Base-by-base conservation (phyloP, 1,284 basidiomycete species). In the Papiliotrema fonsecae region DNA sequence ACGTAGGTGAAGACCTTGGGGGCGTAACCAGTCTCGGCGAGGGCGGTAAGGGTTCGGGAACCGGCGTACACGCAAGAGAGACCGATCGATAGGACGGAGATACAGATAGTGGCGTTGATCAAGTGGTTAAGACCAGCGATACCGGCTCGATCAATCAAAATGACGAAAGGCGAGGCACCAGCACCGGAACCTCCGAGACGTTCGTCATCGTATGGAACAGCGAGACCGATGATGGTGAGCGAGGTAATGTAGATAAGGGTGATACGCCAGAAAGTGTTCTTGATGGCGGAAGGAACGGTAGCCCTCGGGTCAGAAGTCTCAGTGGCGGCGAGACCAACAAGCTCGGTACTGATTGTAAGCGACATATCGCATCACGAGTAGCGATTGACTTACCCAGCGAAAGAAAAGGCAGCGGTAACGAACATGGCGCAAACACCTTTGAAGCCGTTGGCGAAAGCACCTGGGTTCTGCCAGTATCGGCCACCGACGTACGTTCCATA, bases 271-370 rank as follows among this genome's bases (percentile, higher is more conserved):
- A 65, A 62, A n/a, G 65, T 65, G 45, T 59, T 59, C 67, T 78
- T 77, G 65, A 76, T 73, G 36, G 78, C 78, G 40, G 67, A 68
- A 7, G 77, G 77, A 42, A 79, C 66, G 37, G 72, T 69, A 58
- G 73, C 75, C 47, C 76, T 64, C 7, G 77, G 76, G 63, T 77
- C 74, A 49, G 67, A 66, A 3, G 77, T 77, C 61, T 89, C 87
- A 30, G 83, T 85, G 31, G 87, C 87, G 48, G 88, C 79, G 71
- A 91, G 83, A 31, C 87, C 88, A 36, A 92, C 86, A 55, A 92
- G 86, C 70, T 93, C 90, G 9, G 88, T 89, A 42, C 82, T 56
- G 46, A 48, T 41, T 51, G 45, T 37, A 24, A 19, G 19, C 28
- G 34, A 27, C 7, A n/a, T 22, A 36, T 42, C 11, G 49, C 50